A percentile compares a stretch with the other conserved stretches of the same genome.
These are phyloP conservation scores for Penicillium cosmopolitanum DNA, from an alignment of 495 filamentous ascomycete species.

Conservation along the genomic window DNA sequence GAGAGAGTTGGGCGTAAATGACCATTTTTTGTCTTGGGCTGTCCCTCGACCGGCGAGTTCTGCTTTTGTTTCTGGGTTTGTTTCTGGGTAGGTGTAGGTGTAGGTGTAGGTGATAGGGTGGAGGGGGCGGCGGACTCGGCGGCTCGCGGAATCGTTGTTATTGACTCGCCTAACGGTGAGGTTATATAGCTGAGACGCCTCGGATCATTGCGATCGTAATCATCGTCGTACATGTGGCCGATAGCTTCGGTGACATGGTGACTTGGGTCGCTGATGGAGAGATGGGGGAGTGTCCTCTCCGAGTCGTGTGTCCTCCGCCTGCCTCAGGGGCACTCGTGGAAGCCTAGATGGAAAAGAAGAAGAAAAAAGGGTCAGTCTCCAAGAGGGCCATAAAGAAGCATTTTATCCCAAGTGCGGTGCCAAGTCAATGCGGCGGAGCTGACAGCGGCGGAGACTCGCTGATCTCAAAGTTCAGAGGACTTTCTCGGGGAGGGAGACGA, in stretches of 20 bases:
- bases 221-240: slow-evolving; percentile 91
- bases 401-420: background rate
- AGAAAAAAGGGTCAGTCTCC: slow-evolving; percentile 6
- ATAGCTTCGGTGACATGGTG: slow-evolving; percentile 99
- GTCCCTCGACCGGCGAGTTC: slow-evolving; percentile 33
- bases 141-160: slow-evolving; percentile 48
- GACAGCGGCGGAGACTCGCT: slow-evolving; percentile 4
- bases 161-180: slow-evolving; percentile 53
- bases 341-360: slow-evolving; percentile 39
- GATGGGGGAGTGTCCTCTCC: slow-evolving; percentile 67
- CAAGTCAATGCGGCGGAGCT: slow-evolving; percentile 4
- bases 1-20: slow-evolving; percentile 43
- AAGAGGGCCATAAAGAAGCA: background rate
- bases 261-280: slow-evolving; percentile 77
- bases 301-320: slow-evolving; percentile 55
- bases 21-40: slow-evolving; percentile 40
- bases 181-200: slow-evolving; percentile 67
- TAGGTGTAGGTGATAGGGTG: slow-evolving; percentile 5
- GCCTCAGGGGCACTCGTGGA: slow-evolving; percentile 56
- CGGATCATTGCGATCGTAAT: slow-evolving; percentile 66
- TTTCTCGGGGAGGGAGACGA: slow-evolving; percentile 1
- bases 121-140: slow-evolving; percentile 50
- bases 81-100: too few species aligned
- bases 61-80: slow-evolving; percentile 20
- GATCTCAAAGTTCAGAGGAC: background rate